These are phyloP conservation scores for Coleophoma eucalyptorum DNA, from an alignment of 2,329 filamentous ascomycete species.

Conservation along the genomic window DNA sequence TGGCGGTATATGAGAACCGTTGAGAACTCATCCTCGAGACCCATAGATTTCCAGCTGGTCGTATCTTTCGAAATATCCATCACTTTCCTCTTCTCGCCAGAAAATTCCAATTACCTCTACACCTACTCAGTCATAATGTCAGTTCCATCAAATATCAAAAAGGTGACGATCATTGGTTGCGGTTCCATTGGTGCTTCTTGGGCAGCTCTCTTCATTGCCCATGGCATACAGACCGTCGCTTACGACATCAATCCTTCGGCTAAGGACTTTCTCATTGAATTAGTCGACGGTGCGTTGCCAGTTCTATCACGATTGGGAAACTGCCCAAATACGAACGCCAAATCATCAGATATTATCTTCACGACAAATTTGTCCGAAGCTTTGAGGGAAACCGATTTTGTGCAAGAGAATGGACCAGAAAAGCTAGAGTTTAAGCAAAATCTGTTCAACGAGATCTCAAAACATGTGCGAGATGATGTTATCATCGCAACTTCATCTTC, in stretches of 20 bases:
- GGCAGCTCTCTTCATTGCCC: conserved; percentile 34
- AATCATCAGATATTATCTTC: conserved; percentile 5
- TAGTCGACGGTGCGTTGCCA: neutral
- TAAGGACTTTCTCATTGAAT: conserved; percentile 23
- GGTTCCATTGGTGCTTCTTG: conserved; percentile 37
- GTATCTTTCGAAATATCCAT: too few species aligned
- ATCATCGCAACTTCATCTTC: conserved; percentile 37
- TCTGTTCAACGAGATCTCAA: conserved; percentile 31
- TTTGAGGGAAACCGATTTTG: conserved; percentile 10
- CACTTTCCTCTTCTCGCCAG: too few species aligned
- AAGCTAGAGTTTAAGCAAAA: conserved; percentile 33
- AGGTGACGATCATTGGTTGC: conserved; percentile 27
- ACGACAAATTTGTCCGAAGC: conserved; percentile 8
- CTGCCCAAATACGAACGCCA: neutral
- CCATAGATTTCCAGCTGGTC: too few species aligned
- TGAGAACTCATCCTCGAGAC: too few species aligned
- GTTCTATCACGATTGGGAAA: neutral
- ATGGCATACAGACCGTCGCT: conserved; percentile 33
- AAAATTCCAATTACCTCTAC: too few species aligned
- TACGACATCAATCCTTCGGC: conserved; percentile 33
- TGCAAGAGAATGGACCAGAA: conserved; percentile 33
- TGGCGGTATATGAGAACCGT: too few species aligned
- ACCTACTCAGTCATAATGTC: neutral
- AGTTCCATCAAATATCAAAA: neutral
- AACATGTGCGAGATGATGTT: conserved; percentile 22